A percentile compares a stretch with the other conserved stretches of the same genome.
These are phyloP conservation scores for Dothistroma septosporum DNA, from an alignment of 2,329 filamentous ascomycete species.

Conservation along the genomic window DNA sequence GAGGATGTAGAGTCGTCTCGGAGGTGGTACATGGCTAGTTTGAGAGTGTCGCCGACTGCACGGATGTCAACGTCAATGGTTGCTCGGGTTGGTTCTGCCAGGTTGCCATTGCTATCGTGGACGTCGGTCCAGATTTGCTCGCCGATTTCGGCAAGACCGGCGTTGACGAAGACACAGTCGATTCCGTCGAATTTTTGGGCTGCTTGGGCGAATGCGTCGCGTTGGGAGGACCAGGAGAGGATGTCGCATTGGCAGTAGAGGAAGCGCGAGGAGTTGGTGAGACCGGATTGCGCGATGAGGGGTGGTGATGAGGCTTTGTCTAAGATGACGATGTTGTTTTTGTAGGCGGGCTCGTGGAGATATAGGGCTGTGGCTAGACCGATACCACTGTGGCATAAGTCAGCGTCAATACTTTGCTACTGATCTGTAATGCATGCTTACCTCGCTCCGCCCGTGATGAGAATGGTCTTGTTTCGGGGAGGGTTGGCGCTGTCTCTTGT, in stretches of 20 bases:
- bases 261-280: conserved; percentile 28
- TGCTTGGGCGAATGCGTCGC: conserved; percentile 42
- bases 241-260: conserved; percentile 41
- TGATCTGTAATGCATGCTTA: conserved; percentile 2
- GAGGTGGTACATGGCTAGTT: conserved; percentile 47
- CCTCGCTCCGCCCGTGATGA: conserved; percentile 31
- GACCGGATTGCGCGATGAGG: conserved; percentile 9
- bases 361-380: conserved; percentile 31
- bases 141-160: conserved; percentile 46
- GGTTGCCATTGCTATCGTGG: conserved; percentile 38
- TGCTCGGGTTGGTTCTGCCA: conserved; percentile 46
- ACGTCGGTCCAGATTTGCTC: conserved; percentile 50
- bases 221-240: conserved; percentile 44
- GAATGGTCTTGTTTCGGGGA: conserved; percentile 26
- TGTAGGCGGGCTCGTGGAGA: conserved; percentile 26
- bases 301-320: conserved; percentile 23
- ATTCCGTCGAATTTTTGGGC: conserved; percentile 42
- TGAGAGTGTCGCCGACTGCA: conserved; percentile 46
- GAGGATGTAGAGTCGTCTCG: conserved; percentile 28
- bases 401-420: not conserved
- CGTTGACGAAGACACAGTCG: conserved; percentile 49
- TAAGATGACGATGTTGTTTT: conserved; percentile 30
- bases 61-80: conserved; percentile 46
- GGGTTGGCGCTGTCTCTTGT: conserved; percentile 23
- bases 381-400: conserved; percentile 24